A percentile compares a stretch with the other conserved stretches of the same genome.
Conservation (phyloP, 1,284 basidiomycete species). For the Anthracocystis setariae region DNA sequence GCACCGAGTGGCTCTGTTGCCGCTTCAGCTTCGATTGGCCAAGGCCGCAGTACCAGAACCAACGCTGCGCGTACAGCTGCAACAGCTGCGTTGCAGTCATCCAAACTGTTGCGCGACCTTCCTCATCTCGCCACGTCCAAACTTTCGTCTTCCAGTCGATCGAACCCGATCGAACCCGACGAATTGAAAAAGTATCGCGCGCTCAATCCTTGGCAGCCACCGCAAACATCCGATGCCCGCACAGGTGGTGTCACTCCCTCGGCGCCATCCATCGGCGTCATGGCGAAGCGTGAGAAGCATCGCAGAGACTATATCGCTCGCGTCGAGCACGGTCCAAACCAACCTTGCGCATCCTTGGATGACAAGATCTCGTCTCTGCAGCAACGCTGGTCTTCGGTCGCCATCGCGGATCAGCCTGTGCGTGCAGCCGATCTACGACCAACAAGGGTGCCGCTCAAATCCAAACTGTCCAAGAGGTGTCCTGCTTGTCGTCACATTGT, state of each 20-base stretch:
- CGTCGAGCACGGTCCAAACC: constrained; percentile 10
- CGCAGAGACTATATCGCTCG: constrained; percentile 73
- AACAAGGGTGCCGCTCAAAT: constrained; percentile 85
- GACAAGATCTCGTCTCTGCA: constrained; percentile 76
- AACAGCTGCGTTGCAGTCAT: constrained; percentile 34
- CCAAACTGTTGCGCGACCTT: constrained; percentile 53
- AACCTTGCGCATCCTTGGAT: constrained; percentile 32
- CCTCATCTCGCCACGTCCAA: constrained; percentile 34
- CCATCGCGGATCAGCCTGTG: constrained; percentile 70
- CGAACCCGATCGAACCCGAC: constrained; percentile 34
- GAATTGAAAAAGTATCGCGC: constrained; percentile 49
- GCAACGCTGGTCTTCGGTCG: constrained; percentile 78
- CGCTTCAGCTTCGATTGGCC: not conserved
- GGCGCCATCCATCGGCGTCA: constrained; percentile 14
- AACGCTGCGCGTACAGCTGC: constrained; percentile 37
- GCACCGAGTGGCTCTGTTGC: constrained; percentile 4
- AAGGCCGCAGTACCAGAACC: constrained; percentile 20
- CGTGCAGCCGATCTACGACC: constrained; percentile 78
- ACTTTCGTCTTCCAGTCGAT: constrained; percentile 5
- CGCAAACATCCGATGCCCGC: constrained; percentile 3
- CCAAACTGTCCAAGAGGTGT: constrained; percentile 94
- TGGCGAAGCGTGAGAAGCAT: constrained; percentile 73
- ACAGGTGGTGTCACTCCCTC: constrained; percentile 8
- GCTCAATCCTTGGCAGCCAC: constrained; percentile 40
- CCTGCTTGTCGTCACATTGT: constrained; percentile 92